Evolutionary conservation across 306 rosid genomes (phyloP), one percentile per base, ranked within the genome.

Genomic region (Rosa multiflora): DNA sequence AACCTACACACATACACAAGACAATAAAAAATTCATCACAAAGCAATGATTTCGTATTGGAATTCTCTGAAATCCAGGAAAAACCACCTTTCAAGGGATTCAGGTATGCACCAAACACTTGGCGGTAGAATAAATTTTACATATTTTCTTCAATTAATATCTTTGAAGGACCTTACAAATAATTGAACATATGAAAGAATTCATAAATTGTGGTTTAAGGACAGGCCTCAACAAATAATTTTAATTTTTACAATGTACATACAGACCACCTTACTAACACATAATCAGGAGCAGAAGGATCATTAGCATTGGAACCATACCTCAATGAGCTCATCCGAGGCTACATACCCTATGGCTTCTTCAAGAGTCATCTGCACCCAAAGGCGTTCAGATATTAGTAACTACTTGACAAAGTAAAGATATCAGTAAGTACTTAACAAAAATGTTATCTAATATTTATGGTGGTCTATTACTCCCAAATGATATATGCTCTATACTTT

Each of bases 321-420:
- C 96, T 93, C 99, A 20, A 95, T 95, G 72, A 95, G 97, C 83
- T 93, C 99, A 76, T 95, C 99, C 0, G 99, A 90, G 61, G 97
- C 99, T 40, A 95, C 99, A 75, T 95, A 95, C 3, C 98, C 98
- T 61, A 95, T 95, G 67, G 97, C 99, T 88, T 95, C 99, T 89
- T 95, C 99, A 56, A 95, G 98, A 21, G 91, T 90, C 86, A 95
- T 86, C 99, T 95, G 93, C 94, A 85, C 37, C 72, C 76, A 84
- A 29, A 88, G 70, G 74, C 59, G 72, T 80, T 56, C 76, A 82
- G 67, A 81, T 70, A 55, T 82, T 46, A 82, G 83, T 20, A 72
- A 73, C 39, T 58, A 70, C 48, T 17, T 8, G 49, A 64, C 64
- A 26, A 15, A 61, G 21, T 21, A 63, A 72, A 2, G 21, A 35